Evolutionary conservation across 495 filamentous ascomycete genomes (phyloP).

Genomic region (Penicillium salamii): DNA sequence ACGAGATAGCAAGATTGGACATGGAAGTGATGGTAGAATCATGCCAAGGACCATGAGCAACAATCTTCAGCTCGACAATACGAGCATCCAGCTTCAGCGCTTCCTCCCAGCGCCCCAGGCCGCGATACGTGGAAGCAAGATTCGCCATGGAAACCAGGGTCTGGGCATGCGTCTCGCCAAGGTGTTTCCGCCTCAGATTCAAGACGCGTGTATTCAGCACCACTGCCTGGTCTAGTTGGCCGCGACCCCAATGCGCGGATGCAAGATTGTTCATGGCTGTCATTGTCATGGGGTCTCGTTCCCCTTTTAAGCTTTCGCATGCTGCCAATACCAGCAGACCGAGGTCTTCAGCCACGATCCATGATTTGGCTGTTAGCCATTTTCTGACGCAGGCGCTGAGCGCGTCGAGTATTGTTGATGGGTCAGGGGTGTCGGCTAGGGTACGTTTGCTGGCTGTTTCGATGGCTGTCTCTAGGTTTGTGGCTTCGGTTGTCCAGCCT

Average conservation of each 20-base stretch:
- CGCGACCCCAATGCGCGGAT: conserved; percentile 24
- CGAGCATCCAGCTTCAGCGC: conserved; percentile 16
- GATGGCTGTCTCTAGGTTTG: background rate
- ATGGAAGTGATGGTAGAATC: conserved; percentile 29
- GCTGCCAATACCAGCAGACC: conserved; percentile 17
- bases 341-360: conserved; percentile 17
- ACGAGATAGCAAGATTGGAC: conserved; percentile 20
- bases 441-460: background rate
- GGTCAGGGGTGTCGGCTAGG: background rate
- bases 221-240: conserved; percentile 13
- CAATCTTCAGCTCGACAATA: conserved; percentile 11
- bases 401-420: conserved; percentile 3
- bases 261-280: conserved; percentile 26
- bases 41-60: conserved; percentile 31
- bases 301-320: conserved; percentile 17
- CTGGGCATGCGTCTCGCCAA: conserved; percentile 18
- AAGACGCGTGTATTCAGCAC: conserved; percentile 1
- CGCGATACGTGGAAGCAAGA: conserved; percentile 27
- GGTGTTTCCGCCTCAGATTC: conserved; percentile 5
- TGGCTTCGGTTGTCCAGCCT: conserved; percentile 1
- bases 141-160: conserved; percentile 21
- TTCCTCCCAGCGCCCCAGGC: conserved; percentile 28
- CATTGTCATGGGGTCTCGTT: conserved; percentile 17
- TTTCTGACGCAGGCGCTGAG: conserved; percentile 2
- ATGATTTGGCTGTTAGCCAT: conserved; percentile 4